Conservation (phyloP, 2,329 filamentous ascomycete species). For the Penicillium olsonii region DNA sequence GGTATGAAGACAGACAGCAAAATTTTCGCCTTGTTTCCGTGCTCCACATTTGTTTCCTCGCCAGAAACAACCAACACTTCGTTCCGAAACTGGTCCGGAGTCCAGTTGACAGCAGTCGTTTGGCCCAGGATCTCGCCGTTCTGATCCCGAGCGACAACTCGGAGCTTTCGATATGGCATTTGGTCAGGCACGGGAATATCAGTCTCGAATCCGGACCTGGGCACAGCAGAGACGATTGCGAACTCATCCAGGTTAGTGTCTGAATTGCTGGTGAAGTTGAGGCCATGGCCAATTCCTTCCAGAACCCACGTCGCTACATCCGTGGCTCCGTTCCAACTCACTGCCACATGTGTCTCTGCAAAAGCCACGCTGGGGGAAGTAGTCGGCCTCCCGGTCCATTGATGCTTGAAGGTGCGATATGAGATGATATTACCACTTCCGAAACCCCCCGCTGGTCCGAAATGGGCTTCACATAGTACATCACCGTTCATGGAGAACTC, state of each 20-base stretch:
- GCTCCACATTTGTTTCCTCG: neutral
- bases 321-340: conserved; percentile 42
- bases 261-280: neutral
- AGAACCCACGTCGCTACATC: conserved; percentile 35
- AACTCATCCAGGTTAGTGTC: conserved; percentile 10
- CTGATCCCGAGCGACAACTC: conserved; percentile 25
- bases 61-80: conserved; percentile 15
- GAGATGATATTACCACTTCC: conserved; percentile 43
- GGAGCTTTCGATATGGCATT: conserved; percentile 14
- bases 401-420: conserved; percentile 57
- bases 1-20: conserved; percentile 7
- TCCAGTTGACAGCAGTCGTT: conserved; percentile 21
- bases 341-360: conserved; percentile 20
- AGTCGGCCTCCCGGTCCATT: conserved; percentile 54
- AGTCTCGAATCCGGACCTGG: conserved; percentile 33
- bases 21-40: neutral
- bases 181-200: conserved; percentile 23
- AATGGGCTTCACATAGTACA: conserved; percentile 56
- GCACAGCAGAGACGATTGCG: conserved; percentile 20
- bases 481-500: conserved; percentile 51
- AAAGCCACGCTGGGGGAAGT: conserved; percentile 34
- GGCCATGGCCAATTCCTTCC: conserved; percentile 15
- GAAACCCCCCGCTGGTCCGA: conserved; percentile 35
- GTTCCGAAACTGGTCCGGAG: conserved; percentile 13
- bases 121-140: conserved; percentile 21